phyloP scores from a whole-genome alignment of 2,329 filamentous ascomycete genomes.

The Penicillium sp. region DNA sequence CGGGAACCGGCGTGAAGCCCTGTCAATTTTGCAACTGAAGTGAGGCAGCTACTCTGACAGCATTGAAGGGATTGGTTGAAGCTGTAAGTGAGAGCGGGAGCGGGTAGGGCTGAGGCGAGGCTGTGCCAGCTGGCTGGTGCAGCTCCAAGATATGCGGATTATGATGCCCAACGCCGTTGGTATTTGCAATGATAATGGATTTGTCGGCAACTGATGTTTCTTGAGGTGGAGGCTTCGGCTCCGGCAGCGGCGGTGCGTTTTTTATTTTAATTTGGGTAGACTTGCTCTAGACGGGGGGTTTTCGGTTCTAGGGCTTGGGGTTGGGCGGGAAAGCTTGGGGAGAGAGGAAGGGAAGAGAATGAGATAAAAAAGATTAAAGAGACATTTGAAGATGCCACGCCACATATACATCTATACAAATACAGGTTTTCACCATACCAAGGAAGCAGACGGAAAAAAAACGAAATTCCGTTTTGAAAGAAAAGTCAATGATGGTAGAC shows the following conservation, averaged over 20 bases:
- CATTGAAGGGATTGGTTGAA: conserved; percentile 23
- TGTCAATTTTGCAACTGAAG: conserved; percentile 13
- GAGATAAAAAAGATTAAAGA: conserved; percentile 5
- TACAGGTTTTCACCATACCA: conserved; percentile 18
- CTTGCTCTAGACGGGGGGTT: not conserved
- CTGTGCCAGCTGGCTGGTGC: conserved; percentile 1
- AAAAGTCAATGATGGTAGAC: conserved; percentile 8
- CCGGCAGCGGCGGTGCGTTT: not conserved
- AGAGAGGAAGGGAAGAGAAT: conserved; percentile 1
- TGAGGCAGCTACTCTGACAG: conserved; percentile 19
- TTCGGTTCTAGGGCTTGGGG: not conserved
- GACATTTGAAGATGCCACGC: conserved; percentile 14
- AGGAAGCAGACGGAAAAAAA: conserved; percentile 11
- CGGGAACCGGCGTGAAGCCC: conserved; percentile 10
- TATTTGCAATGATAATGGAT: not conserved
- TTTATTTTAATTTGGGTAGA: not conserved
- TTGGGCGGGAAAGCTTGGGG: not conserved
- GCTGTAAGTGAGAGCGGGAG: not conserved
- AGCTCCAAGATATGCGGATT: conserved; percentile 15
- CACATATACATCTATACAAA: conserved; percentile 15
- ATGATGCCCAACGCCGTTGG: conserved; percentile 20
- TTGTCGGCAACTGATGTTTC: conserved; percentile 1
- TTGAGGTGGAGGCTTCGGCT: not conserved
- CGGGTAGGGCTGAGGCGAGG: conserved; percentile 22
- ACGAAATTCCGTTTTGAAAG: conserved; percentile 11